Conservation (phyloP, 202 grass and related monocot genomes). For the Digitaria exilis region DNA sequence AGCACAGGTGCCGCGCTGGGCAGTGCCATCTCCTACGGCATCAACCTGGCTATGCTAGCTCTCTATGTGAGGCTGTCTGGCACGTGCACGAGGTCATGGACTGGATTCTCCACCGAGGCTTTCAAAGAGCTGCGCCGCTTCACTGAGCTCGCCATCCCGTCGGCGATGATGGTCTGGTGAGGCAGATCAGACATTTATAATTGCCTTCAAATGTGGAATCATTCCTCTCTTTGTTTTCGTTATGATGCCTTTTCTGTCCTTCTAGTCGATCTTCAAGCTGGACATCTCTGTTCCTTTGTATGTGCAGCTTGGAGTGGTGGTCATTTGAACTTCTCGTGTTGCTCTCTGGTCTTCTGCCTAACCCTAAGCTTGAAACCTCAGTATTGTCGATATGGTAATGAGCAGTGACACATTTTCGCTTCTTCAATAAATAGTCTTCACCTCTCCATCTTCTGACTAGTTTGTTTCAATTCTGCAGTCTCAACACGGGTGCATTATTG, state of each 20-base stretch:
- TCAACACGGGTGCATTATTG: background rate
- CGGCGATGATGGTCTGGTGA: constrained; percentile 67
- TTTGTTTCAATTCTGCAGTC: background rate
- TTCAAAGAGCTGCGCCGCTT: constrained; percentile 48
- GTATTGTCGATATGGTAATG: background rate
- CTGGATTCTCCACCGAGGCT: constrained; percentile 52
- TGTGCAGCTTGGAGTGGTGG: constrained; percentile 10
- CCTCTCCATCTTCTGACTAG: too few relatives aligned
- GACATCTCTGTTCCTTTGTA: background rate
- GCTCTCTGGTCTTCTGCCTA: background rate
- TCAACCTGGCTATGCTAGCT: constrained; percentile 1
- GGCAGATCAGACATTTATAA: background rate
- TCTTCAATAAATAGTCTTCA: background rate
- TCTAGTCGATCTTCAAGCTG: too few relatives aligned
- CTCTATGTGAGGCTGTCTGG: constrained; percentile 29
- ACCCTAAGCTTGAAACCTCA: constrained; percentile 14
- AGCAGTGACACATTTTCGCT: too few relatives aligned
- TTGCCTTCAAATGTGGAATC: background rate
- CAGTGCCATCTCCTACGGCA: constrained; percentile 42
- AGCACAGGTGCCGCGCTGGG: constrained; percentile 59
- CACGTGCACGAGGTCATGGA: constrained; percentile 57
- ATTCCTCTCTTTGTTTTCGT: background rate
- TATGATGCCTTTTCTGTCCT: too few relatives aligned
- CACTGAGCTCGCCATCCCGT: constrained; percentile 64
- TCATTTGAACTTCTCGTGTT: background rate